phyloP scores from a whole-genome alignment of 2,329 filamentous ascomycete species.

The Verticillium dahliae region DNA sequence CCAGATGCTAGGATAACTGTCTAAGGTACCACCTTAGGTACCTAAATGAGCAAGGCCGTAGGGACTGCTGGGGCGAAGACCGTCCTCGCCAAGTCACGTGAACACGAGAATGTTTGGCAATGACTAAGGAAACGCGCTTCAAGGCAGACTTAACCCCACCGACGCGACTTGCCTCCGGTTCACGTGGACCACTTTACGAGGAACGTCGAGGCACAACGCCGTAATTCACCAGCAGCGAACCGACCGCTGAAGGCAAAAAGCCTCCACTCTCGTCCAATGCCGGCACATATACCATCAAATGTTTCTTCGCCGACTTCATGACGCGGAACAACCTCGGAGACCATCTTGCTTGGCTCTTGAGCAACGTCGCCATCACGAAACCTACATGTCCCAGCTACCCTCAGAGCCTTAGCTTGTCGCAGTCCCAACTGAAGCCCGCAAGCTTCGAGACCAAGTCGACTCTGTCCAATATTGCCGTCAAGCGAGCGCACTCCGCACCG shows the following conservation, averaged over 20 bases:
- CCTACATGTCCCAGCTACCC: slow-evolving; percentile 30
- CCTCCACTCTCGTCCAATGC: slow-evolving; percentile 5
- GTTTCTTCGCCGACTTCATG: slow-evolving; percentile 40
- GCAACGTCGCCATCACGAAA: slow-evolving; percentile 34
- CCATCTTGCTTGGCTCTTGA: slow-evolving; percentile 52
- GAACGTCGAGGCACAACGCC: neutral
- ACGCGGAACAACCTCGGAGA: slow-evolving; percentile 55
- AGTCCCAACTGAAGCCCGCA: neutral
- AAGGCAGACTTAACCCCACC: neutral
- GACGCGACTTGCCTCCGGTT: slow-evolving; percentile 4
- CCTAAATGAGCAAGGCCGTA: too few relatives aligned
- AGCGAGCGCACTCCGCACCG: neutral
- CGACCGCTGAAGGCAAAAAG: slow-evolving; percentile 1
- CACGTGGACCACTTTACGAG: neutral
- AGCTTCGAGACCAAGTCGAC: slow-evolving; percentile 6
- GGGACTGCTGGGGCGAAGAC: neutral
- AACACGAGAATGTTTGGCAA: neutral
- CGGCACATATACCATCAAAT: slow-evolving; percentile 1
- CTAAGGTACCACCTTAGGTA: too few relatives aligned
- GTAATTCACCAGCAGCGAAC: slow-evolving; percentile 2
- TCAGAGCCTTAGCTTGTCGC: slow-evolving; percentile 15
- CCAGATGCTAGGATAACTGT: too few relatives aligned
- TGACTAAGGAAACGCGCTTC: slow-evolving; percentile 5
- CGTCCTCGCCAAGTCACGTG: slow-evolving; percentile 11
- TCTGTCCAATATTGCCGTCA: slow-evolving; percentile 13